Evolutionary conservation across 148 eudicot species (phyloP), one percentile per base, ranked within the genome.

Genomic region (Polygonum aviculare): DNA sequence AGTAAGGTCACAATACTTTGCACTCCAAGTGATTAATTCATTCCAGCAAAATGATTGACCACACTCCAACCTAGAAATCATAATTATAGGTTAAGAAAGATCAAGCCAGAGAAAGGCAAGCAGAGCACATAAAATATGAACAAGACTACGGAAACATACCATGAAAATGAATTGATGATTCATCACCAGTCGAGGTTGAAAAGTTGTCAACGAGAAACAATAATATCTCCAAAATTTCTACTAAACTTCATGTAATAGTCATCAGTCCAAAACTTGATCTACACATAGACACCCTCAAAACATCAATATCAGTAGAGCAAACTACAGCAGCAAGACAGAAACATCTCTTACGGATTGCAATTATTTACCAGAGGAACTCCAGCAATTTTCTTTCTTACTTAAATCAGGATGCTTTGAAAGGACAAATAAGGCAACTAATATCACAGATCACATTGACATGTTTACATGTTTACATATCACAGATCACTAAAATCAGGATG

Each of bases 21-120:
- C 90, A 83, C 97, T 94, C 87, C 92, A 76, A 44, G 96, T 88
- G 77, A 94, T 85, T 44, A 90, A 82, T 79, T 92, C 96, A 82
- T 86, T 89, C 98, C 98, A 94, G 89, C 88, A 88, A 88, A 85
- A 94, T 39, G 90, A 84, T 55, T 95, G 96, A 62, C 91, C 97
- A 38, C 90, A 85, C 75, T 94, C 98, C 85, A 94, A 80, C 86
- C 98, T 94, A 84, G 75, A 76, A 55, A 70, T 78, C 5, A 62
- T 51, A 81, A 62, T 26, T 31, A 35, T 4, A 67, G 41, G 71
- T 5, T 67, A 36, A 36, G 50, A 75, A 36, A 75, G 70, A 59
- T 40, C 19, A 41, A 57, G 33, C n/a, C 52, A 41, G 33, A 16
- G 12, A 67, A 7, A 7, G 9, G 5, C 69, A 26, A 63, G 40